Evolutionary conservation across 176 grass and related monocot genomes (phyloP), one percentile per base, ranked within the genome.

Genomic region (Saccharum spontaneum): DNA sequence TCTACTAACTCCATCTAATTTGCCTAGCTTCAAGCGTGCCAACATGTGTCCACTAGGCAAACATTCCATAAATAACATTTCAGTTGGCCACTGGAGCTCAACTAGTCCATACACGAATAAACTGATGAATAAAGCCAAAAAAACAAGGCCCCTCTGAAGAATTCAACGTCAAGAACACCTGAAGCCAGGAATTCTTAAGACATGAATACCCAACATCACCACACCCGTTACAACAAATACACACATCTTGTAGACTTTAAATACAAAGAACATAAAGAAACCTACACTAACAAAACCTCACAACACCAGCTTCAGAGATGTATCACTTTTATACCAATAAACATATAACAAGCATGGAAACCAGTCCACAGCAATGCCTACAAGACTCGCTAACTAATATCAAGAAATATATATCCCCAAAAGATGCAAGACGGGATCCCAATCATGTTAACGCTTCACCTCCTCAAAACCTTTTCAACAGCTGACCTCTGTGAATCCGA

Each of bases 381-480:
- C 67, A 86, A 30, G 83, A 31, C 69, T 43, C 1, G 6, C 59
- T 60, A 18, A 0, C 86, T 69, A 44, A 6, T 39, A 15, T 18
- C 26, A 65, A 10, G 10, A 72, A 45, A 81, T 33, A 72, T 22
- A 62, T 28, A 30, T 12, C 37, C n/a, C n/a, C 22, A 15, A 45
- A 43, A 62, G 55, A 81, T 70, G 6, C 2, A 90, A 71, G n/a
- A 55, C 2, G 11, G 12, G 1, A 31, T 72, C 74, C 22, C 12
- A 79, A 43, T 69, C 69, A 39, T 43, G 13, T 28, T 63, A 44
- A 55, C 1, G 1, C 70, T 61, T 94, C 71, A 95, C 23, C 82
- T 93, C 68, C 78, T 86, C 74, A 95, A 78, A 86, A 94, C 67
- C 66, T 87, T 87, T 68, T 83, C 83, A 65, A 95, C 46, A 68